Conservation (phyloP, 768 basidiomycete genomes). For the Rickenella mellea region DNA sequence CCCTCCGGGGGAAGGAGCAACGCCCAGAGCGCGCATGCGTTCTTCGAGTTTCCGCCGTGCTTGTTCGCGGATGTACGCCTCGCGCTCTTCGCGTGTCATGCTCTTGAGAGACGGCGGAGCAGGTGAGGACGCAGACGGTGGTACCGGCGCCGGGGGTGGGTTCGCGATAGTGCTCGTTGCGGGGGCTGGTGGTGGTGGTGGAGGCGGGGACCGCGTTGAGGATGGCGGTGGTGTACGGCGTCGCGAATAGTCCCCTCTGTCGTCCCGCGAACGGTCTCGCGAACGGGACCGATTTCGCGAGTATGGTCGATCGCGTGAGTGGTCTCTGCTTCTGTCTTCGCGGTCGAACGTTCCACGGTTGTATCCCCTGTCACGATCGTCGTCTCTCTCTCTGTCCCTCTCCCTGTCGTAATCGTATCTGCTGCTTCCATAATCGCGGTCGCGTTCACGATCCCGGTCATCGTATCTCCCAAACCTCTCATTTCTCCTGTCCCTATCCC, state of each 20-base stretch:
- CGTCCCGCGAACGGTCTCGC: conserved; percentile 19
- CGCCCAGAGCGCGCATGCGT: conserved; percentile 78
- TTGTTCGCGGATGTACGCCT: conserved; percentile 67
- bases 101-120: conserved; percentile 53
- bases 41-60: conserved; percentile 77
- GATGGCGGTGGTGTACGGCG: conserved; percentile 25
- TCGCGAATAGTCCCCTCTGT: conserved; percentile 22
- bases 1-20: conserved; percentile 42
- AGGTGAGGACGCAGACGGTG: conserved; percentile 44
- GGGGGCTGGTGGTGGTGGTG: conserved; percentile 41
- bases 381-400: conserved; percentile 18
- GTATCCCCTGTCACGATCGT: conserved; percentile 24
- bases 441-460: conserved; percentile 28
- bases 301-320: conserved; percentile 31
- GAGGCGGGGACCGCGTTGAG: conserved; percentile 30
- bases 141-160: conserved; percentile 38
- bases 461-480: conserved; percentile 68
- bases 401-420: conserved; percentile 24
- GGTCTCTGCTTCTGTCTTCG: conserved; percentile 23
- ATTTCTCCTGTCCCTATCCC: conserved; percentile 79
- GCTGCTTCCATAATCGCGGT: conserved; percentile 31
- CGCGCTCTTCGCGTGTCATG: conserved; percentile 81
- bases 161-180: conserved; percentile 27
- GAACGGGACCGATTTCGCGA: conserved; percentile 23
- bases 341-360: conserved; percentile 26